Conservation (phyloP, 2,329 filamentous ascomycete genomes). For the Ophiostoma montium region DNA sequence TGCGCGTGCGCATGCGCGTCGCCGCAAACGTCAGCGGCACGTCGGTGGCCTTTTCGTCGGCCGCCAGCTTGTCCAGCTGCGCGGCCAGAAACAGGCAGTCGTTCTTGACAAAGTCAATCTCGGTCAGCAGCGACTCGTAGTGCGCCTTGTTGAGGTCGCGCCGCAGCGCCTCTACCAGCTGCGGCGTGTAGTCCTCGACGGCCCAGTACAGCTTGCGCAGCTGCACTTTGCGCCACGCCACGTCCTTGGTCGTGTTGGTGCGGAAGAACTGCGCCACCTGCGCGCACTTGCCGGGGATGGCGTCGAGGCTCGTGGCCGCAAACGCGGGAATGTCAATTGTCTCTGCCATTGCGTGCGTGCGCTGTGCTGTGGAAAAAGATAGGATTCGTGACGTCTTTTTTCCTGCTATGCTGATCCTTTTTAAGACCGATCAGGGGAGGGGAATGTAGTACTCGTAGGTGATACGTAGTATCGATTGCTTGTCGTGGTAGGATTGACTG, state of each 20-base stretch:
- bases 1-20: slow-evolving; percentile 62
- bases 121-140: slow-evolving; percentile 60
- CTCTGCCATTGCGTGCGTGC: slow-evolving; percentile 21
- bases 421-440: too few relatives aligned
- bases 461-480: too few relatives aligned
- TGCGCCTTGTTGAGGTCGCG: slow-evolving; percentile 65
- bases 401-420: neutral
- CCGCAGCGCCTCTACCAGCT: slow-evolving; percentile 60
- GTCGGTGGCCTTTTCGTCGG: slow-evolving; percentile 58
- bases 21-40: slow-evolving; percentile 54
- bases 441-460: neutral
- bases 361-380: too few relatives aligned
- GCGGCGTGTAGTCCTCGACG: slow-evolving; percentile 60
- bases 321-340: slow-evolving; percentile 30
- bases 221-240: slow-evolving; percentile 72
- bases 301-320: slow-evolving; percentile 48
- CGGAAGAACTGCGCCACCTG: slow-evolving; percentile 55
- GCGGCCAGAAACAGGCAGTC: slow-evolving; percentile 68
- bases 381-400: too few relatives aligned
- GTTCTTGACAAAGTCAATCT: slow-evolving; percentile 65
- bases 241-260: slow-evolving; percentile 65
- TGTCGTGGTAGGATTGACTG: neutral
- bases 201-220: slow-evolving; percentile 94
- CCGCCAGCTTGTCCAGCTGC: slow-evolving; percentile 67
- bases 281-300: slow-evolving; percentile 48